Base-by-base conservation (phyloP, 2,329 filamentous ascomycete genomes). In the Aspergillus novoparasiticus region DNA sequence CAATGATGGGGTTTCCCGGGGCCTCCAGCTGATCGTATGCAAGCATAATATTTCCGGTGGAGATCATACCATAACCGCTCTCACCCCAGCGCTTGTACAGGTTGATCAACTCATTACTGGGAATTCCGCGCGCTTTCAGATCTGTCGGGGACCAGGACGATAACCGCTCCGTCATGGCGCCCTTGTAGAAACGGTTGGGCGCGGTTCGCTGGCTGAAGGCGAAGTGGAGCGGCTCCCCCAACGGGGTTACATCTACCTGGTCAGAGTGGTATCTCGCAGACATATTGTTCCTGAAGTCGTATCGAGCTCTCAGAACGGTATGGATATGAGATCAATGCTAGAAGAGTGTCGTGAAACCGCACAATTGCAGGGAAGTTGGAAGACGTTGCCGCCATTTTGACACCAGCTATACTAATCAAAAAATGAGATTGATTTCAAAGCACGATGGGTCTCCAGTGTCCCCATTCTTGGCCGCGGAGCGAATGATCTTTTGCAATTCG, bases 131-230 rank as follows among this genome's bases (percentile, higher is more conserved):
- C 4, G 80, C 80, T 26, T 82, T 75, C 10, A 85, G 68, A 61
- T 86, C 80, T 28, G 81, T 81, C 8, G 83, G 79, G 62, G 85
- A 81, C 86, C 86, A 91, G 6, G 84, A 86, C 0, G 87, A 85
- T 16, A 90, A 77, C 9, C 83, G 80, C 73, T 91, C 89, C 2
- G 85, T 86, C 88, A 91, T 90, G 48, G 89, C 85, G 6, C 81
- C 87, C 75, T 91, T 91, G 66, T 90, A 74, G 70, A 90, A 87
- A n/a, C 87, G 81, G 72, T 90, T 91, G 48, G 83, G 84, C 1
- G 87, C 87, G 1, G 82, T 84, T 61, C 79, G 82, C 58, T 83
- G 81, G 48, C 83, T 84, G 73, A 86, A 85, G 30, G 77, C 74
- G 65, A 85, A 85, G 21, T 76, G 72, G 54, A 87, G 76, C 11